A percentile compares a stretch with the other conserved stretches of the same genome.
Evolutionary conservation across 108 stramenopile species (phyloP).

Genomic region (Pseudonitzschia delicatissima): DNA sequence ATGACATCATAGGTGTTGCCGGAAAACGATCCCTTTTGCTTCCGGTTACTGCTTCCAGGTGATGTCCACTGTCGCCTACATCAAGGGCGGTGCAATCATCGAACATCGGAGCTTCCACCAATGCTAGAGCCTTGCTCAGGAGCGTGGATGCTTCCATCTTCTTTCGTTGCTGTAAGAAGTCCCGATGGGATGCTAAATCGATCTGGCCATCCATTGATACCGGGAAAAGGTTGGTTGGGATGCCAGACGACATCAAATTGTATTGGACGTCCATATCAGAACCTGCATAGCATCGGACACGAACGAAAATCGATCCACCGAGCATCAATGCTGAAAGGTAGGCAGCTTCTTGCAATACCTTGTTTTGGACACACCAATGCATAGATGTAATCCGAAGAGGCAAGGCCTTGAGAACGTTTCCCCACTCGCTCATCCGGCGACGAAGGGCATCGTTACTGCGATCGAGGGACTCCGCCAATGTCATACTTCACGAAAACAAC

Average conservation of each 20-base stretch:
- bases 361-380: constrained; percentile 13
- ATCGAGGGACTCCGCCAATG: background rate
- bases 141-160: background rate
- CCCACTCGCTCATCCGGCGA: background rate
- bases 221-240: constrained; percentile 14
- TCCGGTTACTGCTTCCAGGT: background rate
- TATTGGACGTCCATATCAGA: constrained; percentile 20
- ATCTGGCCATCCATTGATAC: constrained; percentile 13
- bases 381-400: constrained; percentile 11
- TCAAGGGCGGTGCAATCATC: background rate
- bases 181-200: constrained; percentile 5
- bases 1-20: background rate
- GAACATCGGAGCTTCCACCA: background rate
- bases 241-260: constrained; percentile 24
- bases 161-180: background rate
- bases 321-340: constrained; percentile 2
- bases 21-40: background rate
- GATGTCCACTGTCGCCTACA: background rate
- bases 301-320: constrained; percentile 5
- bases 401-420: background rate
- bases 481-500: constrained; percentile 7
- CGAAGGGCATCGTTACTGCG: background rate
- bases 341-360: background rate
- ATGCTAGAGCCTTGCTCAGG: constrained; percentile 7
- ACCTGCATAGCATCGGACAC: constrained; percentile 14